These are phyloP conservation scores for Penicillium sp. DNA, from an alignment of 2,329 filamentous ascomycete genomes.

Conservation along the genomic window DNA sequence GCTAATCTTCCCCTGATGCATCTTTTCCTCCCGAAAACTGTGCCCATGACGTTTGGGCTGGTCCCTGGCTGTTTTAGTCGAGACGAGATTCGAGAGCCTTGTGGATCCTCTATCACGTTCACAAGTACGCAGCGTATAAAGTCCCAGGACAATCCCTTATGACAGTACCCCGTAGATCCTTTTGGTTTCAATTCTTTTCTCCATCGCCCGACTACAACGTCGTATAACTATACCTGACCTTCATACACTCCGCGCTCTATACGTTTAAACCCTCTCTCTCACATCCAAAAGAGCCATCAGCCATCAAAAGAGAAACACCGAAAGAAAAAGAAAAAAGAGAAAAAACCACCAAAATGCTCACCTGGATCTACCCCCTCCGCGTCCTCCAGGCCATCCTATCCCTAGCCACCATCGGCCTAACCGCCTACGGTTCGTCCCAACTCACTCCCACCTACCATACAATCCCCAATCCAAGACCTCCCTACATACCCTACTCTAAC, in stretches of 20 bases:
- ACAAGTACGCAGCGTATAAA: too few species aligned
- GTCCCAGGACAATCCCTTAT: not conserved
- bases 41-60: constrained; percentile 3
- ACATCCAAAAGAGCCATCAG: not conserved
- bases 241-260: not conserved
- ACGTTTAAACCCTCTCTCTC: not conserved
- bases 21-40: not conserved
- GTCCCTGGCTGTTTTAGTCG: too few species aligned
- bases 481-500: too few species aligned
- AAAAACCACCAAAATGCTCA: constrained; percentile 18
- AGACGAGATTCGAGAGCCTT: not conserved
- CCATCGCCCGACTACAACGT: too few species aligned
- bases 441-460: too few species aligned
- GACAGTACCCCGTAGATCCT: not conserved
- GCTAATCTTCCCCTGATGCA: not conserved
- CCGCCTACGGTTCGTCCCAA: constrained; percentile 19
- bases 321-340: too few species aligned
- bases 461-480: too few species aligned
- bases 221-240: too few species aligned
- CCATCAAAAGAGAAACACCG: not conserved
- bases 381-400: constrained; percentile 21
- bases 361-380: constrained; percentile 25
- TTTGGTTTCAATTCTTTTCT: not conserved
- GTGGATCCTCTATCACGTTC: constrained; percentile 2
- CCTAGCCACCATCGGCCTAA: constrained; percentile 23